A percentile compares a stretch with the other conserved stretches of the same genome.
phyloP scores from a whole-genome alignment of 176 grass and related monocot species.

The Lolium multiflorum region DNA sequence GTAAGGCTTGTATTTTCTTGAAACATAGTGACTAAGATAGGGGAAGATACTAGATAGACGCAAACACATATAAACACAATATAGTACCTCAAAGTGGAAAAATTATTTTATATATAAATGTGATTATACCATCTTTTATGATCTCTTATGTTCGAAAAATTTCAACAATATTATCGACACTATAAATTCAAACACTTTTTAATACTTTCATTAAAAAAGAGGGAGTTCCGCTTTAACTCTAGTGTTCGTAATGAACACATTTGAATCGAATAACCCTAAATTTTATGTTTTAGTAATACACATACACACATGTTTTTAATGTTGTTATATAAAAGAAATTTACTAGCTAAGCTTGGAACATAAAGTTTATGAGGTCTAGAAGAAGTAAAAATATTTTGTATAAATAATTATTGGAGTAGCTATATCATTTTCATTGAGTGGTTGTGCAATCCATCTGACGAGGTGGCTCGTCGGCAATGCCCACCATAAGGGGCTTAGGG shows the following conservation, averaged over 20 bases:
- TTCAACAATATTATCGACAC: not conserved
- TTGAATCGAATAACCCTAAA: not conserved
- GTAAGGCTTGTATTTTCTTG: not conserved
- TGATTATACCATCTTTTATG: not conserved
- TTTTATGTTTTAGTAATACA: not conserved
- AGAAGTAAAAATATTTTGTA: not conserved
- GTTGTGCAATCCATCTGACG: too few relatives aligned
- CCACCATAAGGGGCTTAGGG: too few relatives aligned
- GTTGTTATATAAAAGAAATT: not conserved
- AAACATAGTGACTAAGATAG: not conserved
- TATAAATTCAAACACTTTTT: too few relatives aligned
- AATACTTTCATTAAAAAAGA: too few relatives aligned
- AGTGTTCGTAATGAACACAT: not conserved
- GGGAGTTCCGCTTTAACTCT: not conserved
- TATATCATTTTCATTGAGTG: too few relatives aligned
- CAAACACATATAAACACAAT: not conserved
- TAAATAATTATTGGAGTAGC: not conserved
- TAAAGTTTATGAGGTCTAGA: not conserved
- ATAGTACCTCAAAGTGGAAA: not conserved
- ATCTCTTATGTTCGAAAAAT: not conserved
- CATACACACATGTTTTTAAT: not conserved
- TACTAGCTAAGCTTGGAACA: not conserved
- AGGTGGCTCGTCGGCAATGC: too few relatives aligned
- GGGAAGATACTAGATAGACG: not conserved
- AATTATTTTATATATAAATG: not conserved